phyloP scores from a whole-genome alignment of 2,329 filamentous ascomycete genomes.

The Apiospora rasikravindrae region DNA sequence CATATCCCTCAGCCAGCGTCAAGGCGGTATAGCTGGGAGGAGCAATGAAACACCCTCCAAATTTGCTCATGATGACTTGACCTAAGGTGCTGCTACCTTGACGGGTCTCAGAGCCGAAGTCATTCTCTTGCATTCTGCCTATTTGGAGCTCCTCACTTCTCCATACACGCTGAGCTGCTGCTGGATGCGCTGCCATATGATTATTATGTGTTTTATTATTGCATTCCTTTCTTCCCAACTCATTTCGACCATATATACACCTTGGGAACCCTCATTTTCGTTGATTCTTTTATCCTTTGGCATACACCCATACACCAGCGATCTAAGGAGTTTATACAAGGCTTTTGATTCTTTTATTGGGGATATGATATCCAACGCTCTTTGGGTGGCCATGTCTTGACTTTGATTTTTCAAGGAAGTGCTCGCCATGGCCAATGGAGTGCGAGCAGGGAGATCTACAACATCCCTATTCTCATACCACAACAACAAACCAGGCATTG shows the following conservation, averaged over 20 bases:
- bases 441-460: not conserved
- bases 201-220: not conserved
- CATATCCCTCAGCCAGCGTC: slow-evolving; percentile 40
- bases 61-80: not conserved
- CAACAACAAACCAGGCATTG: not conserved
- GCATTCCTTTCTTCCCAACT: not conserved
- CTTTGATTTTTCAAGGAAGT: not conserved
- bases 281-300: not conserved
- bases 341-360: not conserved
- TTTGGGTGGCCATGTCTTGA: not conserved
- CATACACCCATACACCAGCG: not conserved
- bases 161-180: not conserved
- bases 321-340: not conserved
- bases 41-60: slow-evolving; percentile 4
- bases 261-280: not conserved
- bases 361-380: slow-evolving; percentile 7
- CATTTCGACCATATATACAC: not conserved
- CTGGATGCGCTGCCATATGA: not conserved
- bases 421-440: not conserved
- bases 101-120: not conserved
- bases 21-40: slow-evolving; percentile 42
- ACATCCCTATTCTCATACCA: not conserved
- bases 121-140: not conserved
- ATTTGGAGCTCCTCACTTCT: not conserved
- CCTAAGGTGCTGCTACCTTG: not conserved